Percentiles rank a stretch among this genome's conserved stretches.
These are phyloP conservation scores for Calonectria fujianensis DNA, from an alignment of 2,329 filamentous ascomycete genomes.

Conservation along the genomic window DNA sequence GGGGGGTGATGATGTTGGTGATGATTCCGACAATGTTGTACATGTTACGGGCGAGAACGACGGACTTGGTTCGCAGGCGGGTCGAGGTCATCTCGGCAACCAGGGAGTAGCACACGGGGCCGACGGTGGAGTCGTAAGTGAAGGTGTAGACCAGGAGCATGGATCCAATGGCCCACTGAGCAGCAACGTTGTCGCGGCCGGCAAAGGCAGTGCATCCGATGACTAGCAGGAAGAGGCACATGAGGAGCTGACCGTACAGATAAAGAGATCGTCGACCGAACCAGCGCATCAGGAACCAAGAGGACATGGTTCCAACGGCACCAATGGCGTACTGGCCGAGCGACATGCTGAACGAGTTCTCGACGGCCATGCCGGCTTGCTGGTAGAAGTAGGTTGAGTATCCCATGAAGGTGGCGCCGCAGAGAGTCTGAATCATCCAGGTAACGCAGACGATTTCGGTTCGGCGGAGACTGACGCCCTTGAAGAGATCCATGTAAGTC, in stretches of 20 bases:
- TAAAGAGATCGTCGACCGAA: conserved; percentile 69
- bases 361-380: conserved; percentile 63
- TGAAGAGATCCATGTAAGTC: conserved; percentile 69
- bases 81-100: conserved; percentile 74
- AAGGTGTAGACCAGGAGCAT: conserved; percentile 67
- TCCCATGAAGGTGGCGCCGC: conserved; percentile 69
- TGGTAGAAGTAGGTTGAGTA: conserved; percentile 74
- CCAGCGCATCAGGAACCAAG: conserved; percentile 66
- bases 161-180: conserved; percentile 69
- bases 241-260: conserved; percentile 68
- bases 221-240: conserved; percentile 63
- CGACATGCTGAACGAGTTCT: conserved; percentile 63
- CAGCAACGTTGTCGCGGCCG: conserved; percentile 65
- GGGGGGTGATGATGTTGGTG: conserved; percentile 67
- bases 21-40: conserved; percentile 71
- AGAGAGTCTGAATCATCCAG: conserved; percentile 65
- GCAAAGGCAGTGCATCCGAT: conserved; percentile 74
- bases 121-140: conserved; percentile 63
- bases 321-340: conserved; percentile 67
- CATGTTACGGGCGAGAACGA: conserved; percentile 66
- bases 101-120: conserved; percentile 86
- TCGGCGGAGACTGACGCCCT: conserved; percentile 65
- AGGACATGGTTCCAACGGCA: conserved; percentile 65
- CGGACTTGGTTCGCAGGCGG: conserved; percentile 67
- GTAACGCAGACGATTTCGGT: conserved; percentile 68